These are phyloP conservation scores for Russula dissimulans DNA, from an alignment of 768 basidiomycete genomes.

Conservation along the genomic window DNA sequence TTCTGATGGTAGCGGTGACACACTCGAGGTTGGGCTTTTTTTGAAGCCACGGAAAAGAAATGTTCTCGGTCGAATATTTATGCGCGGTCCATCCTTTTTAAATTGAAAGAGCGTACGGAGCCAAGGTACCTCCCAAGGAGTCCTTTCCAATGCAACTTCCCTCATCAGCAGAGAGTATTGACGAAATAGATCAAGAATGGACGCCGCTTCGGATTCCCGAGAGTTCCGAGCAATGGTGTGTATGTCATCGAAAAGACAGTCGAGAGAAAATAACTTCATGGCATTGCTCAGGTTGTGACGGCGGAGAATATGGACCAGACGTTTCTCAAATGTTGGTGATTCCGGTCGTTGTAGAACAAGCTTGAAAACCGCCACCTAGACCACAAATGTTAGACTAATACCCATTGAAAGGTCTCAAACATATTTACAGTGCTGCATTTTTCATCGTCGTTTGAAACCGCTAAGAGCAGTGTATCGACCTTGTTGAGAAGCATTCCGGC, in stretches of 20 bases:
- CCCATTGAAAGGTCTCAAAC: too few relatives aligned
- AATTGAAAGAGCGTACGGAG: neutral
- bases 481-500: neutral
- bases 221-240: neutral
- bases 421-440: too few relatives aligned
- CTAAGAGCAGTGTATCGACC: neutral
- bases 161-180: constrained; percentile 8
- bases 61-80: too few relatives aligned
- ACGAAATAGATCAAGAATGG: neutral
- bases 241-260: constrained; percentile 9
- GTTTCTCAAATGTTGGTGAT: too few relatives aligned
- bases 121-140: constrained; percentile 6
- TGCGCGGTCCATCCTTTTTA: too few relatives aligned
- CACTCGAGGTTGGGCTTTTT: too few relatives aligned
- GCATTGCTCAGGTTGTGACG: neutral
- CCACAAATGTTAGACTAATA: too few relatives aligned
- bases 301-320: neutral
- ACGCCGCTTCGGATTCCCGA: neutral
- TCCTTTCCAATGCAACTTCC: neutral
- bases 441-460: neutral
- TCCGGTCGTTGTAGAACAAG: neutral
- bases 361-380: too few relatives aligned
- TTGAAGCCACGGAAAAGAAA: too few relatives aligned
- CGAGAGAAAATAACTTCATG: neutral
- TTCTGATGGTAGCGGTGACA: too few relatives aligned